A percentile compares a stretch with the other conserved stretches of the same genome.
These are phyloP conservation scores for Cupressus sempervirens DNA, from an alignment of 75 land plant species.

Conservation along the genomic window DNA sequence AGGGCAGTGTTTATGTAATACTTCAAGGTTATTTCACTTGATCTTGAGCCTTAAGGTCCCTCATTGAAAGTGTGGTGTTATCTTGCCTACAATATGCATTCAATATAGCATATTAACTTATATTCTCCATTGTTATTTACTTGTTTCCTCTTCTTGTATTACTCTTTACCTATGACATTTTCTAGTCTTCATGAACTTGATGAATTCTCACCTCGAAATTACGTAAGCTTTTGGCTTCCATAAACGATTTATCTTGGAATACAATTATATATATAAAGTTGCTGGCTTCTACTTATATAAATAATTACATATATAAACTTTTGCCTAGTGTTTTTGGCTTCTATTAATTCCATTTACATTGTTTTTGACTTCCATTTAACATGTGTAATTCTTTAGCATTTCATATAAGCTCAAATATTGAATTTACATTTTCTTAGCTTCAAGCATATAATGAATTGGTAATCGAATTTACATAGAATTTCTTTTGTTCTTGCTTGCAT, in stretches of 20 bases:
- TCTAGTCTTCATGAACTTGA: neutral
- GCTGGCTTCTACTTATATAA: no score
- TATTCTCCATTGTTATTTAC: neutral
- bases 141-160: neutral
- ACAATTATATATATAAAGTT: no score
- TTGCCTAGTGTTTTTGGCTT: neutral
- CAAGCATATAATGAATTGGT: no score
- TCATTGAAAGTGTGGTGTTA: no score
- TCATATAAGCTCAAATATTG: no score
- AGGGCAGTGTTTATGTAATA: neutral
- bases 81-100: neutral
- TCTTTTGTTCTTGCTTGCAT: no score
- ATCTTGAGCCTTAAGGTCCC: neutral
- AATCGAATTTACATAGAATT: no score
- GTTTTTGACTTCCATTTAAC: no score
- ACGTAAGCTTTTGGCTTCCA: no score
- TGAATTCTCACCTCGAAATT: neutral
- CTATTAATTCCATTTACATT: neutral
- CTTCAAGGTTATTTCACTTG: neutral
- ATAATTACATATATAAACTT: neutral
- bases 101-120: neutral
- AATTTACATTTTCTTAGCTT: no score
- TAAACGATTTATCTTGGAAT: no score
- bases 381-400: no score
- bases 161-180: neutral